Evolutionary conservation across 139 green algal species (phyloP), one percentile per base, ranked within the genome.

Genomic region (Chlamydomonas sp.): DNA sequence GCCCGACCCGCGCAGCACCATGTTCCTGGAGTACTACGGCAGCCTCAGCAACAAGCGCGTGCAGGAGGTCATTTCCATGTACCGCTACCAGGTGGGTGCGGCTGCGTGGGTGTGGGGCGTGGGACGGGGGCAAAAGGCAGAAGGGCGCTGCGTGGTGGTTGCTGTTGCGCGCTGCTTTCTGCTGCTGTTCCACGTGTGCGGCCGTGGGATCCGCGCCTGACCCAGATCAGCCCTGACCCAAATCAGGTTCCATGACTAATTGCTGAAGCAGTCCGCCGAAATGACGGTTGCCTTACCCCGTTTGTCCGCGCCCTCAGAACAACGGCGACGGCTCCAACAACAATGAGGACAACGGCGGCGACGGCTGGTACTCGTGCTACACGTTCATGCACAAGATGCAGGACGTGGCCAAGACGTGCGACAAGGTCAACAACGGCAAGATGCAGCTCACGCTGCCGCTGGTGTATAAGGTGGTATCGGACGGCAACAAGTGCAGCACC

Each of bases 251-350:
- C 31, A 49, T 49, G 31, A 49, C 31, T 49, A 49, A 49, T 49
- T 49, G 31, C 31, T 49, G 31, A 49, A 49, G 31, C 31, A 49
- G 31, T 49, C 31, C 31, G 31, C 31, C 31, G 31, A 49, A 49
- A 49, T 49, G 31, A 49, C 31, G 31, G 31, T 49, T 49, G 31
- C 31, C 31, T 49, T 49, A 49, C 31, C 31, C 31, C 31, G 31
- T 49, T 49, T 49, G 31, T 49, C 31, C 14, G 31, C 31, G 16
- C 10, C 76, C 8, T 1, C 79, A 87, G 73, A 87, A 87, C 83
- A 87, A 87, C 73, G 83, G 83, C 8, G 83, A 87, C 57, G 83
- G 83, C 73, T 87, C 83, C 72, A 87, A 87, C 83, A 87, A 87
- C 62, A 76, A 81, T 1, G 73, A 87, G 62, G 83, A 87, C 31